These are phyloP conservation scores for Acer campestre DNA, from an alignment of 345 rosid genomes.

Conservation along the genomic window DNA sequence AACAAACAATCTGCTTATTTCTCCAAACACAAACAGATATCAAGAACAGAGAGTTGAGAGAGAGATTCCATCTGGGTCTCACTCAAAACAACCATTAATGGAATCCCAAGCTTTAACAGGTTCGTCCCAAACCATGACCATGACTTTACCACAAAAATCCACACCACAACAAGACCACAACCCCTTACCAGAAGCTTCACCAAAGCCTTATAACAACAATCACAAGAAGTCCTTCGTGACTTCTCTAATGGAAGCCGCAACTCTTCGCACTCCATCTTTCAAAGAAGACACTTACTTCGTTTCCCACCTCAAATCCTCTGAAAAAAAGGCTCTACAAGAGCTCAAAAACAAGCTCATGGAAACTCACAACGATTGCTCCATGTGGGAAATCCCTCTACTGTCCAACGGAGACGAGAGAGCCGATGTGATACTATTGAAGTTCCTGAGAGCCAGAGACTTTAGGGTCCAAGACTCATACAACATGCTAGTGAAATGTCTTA, in stretches of 20 bases:
- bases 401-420: slow-evolving; percentile 61
- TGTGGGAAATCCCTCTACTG: slow-evolving; percentile 83
- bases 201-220: slow-evolving; percentile 29
- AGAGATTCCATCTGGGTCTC: slow-evolving; percentile 27
- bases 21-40: neutral
- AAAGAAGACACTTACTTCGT: slow-evolving; percentile 85
- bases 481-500: slow-evolving; percentile 79
- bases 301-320: slow-evolving; percentile 72
- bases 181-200: slow-evolving; percentile 34
- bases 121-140: slow-evolving; percentile 38
- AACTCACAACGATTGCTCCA: slow-evolving; percentile 42
- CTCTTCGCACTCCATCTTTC: slow-evolving; percentile 66
- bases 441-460: slow-evolving; percentile 88
- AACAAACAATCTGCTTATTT: no score
- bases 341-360: slow-evolving; percentile 61
- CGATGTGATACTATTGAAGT: slow-evolving; percentile 82
- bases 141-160: slow-evolving; percentile 38
- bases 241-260: slow-evolving; percentile 71
- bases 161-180: slow-evolving; percentile 14
- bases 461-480: slow-evolving; percentile 57
- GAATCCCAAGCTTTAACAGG: slow-evolving; percentile 29
- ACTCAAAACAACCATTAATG: slow-evolving; percentile 27
- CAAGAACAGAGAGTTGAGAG: neutral
- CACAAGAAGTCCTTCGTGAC: slow-evolving; percentile 70
- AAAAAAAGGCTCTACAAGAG: slow-evolving; percentile 74